A percentile compares a stretch with the other conserved stretches of the same genome.
Conservation (phyloP, 164 flowering plant species). For the Stephania japonica region DNA sequence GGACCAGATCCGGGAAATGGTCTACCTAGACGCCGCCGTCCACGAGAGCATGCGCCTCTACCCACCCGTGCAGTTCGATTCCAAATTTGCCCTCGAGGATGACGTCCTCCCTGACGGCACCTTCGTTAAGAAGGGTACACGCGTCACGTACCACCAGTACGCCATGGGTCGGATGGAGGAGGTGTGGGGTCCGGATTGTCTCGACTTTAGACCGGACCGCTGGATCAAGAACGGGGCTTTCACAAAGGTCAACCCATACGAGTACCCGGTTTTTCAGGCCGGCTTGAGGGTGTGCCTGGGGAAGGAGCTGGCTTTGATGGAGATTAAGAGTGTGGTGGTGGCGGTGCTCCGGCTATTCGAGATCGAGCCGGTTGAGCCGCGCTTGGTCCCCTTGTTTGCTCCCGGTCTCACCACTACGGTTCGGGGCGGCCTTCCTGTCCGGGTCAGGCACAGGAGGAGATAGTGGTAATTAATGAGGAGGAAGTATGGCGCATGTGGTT, state of each 20-base stretch:
- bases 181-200: conserved; percentile 68
- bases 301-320: conserved; percentile 55
- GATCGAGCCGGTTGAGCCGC: conserved; percentile 21
- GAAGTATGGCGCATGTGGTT: neutral
- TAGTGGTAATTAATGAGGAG: neutral
- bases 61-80: conserved; percentile 89
- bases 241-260: conserved; percentile 35
- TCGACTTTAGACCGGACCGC: conserved; percentile 64
- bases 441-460: conserved; percentile 19
- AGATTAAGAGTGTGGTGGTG: conserved; percentile 45
- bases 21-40: conserved; percentile 59
- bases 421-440: conserved; percentile 57
- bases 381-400: conserved; percentile 26
- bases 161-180: conserved; percentile 92
- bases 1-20: conserved; percentile 47
- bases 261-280: conserved; percentile 70
- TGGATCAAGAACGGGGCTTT: conserved; percentile 62
- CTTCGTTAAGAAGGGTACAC: conserved; percentile 43
- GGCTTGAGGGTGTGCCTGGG: conserved; percentile 63
- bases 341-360: conserved; percentile 45
- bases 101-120: conserved; percentile 77
- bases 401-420: conserved; percentile 71
- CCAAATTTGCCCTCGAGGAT: conserved; percentile 49
- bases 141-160: conserved; percentile 82
- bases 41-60: conserved; percentile 64